Percentiles rank a stretch among this genome's conserved stretches.
Evolutionary conservation across 2,329 filamentous ascomycete species (phyloP).

Genomic region (Fusarium clavum): DNA sequence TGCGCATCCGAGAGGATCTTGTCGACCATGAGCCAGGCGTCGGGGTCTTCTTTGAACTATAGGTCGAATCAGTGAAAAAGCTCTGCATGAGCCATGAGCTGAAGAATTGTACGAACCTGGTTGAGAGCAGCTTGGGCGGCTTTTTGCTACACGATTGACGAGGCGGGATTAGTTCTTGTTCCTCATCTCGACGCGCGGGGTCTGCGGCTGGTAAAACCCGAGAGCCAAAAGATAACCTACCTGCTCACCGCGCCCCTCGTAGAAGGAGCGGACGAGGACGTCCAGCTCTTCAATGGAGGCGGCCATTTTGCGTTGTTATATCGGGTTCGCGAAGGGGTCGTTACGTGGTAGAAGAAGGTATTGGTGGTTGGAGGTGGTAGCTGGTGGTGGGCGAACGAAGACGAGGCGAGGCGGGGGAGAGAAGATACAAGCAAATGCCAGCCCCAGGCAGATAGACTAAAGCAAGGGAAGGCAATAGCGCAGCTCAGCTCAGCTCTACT

Average conservation of each 20-base stretch:
- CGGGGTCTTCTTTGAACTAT: slow-evolving; percentile 98
- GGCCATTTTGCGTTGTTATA: slow-evolving; percentile 63
- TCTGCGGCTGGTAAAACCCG: slow-evolving; percentile 37
- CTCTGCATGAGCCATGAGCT: neutral
- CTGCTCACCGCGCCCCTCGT: slow-evolving; percentile 94
- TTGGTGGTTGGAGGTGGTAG: slow-evolving; percentile 33
- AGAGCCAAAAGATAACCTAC: slow-evolving; percentile 62
- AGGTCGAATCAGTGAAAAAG: slow-evolving; percentile 35
- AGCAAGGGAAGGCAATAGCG: slow-evolving; percentile 30
- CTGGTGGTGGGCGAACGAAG: slow-evolving; percentile 41
- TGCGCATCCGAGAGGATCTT: slow-evolving; percentile 94
- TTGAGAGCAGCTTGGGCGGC: slow-evolving; percentile 92
- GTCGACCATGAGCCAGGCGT: slow-evolving; percentile 97
- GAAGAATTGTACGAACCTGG: slow-evolving; percentile 72
- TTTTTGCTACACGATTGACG: slow-evolving; percentile 80
- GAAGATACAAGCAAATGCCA: slow-evolving; percentile 44
- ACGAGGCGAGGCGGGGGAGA: slow-evolving; percentile 43
- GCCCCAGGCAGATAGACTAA: slow-evolving; percentile 39
- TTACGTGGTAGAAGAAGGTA: slow-evolving; percentile 36
- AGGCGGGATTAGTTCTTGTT: slow-evolving; percentile 35
- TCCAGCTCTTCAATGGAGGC: slow-evolving; percentile 93
- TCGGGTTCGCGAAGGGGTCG: slow-evolving; percentile 47
- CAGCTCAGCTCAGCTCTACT: slow-evolving; percentile 10
- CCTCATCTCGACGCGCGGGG: slow-evolving; percentile 36
- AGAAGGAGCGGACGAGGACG: slow-evolving; percentile 95